A percentile compares a stretch with the other conserved stretches of the same genome.
These are phyloP conservation scores for Shiraia bambusicola DNA, from an alignment of 2,329 filamentous ascomycete genomes.

Conservation along the genomic window DNA sequence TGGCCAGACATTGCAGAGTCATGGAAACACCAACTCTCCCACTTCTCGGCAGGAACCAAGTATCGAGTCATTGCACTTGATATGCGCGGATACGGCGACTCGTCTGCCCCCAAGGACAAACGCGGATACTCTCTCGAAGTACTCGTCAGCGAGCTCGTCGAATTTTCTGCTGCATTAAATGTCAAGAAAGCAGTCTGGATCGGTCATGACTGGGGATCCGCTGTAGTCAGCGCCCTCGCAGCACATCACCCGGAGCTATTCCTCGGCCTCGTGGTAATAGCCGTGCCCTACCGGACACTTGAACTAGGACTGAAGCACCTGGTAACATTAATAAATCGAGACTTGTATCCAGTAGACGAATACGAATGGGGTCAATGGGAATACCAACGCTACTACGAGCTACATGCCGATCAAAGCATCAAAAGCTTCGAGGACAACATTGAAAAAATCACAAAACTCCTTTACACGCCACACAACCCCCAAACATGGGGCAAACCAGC, in stretches of 20 bases:
- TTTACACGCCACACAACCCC: constrained; percentile 28
- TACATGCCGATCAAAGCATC: constrained; percentile 16
- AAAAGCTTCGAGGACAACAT: constrained; percentile 22
- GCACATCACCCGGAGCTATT: constrained; percentile 37
- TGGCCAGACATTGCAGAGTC: constrained; percentile 42
- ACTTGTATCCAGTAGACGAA: constrained; percentile 49
- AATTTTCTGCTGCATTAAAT: constrained; percentile 45
- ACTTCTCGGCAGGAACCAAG: constrained; percentile 32
- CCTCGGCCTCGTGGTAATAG: constrained; percentile 28
- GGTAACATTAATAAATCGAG: constrained; percentile 44
- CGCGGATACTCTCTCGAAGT: constrained; percentile 36
- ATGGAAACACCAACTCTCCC: constrained; percentile 40
- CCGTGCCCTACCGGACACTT: constrained; percentile 47
- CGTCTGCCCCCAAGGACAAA: constrained; percentile 28
- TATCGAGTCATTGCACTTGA: constrained; percentile 30
- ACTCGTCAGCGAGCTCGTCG: constrained; percentile 32
- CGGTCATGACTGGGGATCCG: constrained; percentile 50
- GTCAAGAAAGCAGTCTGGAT: constrained; percentile 51
- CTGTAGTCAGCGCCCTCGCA: constrained; percentile 33
- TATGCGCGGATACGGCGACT: constrained; percentile 43
- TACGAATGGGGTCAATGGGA: constrained; percentile 44
- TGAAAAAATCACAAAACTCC: constrained; percentile 26
- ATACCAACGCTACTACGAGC: constrained; percentile 39
- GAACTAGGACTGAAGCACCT: constrained; percentile 46
- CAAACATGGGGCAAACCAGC: constrained; percentile 27